Evolutionary conservation across 441 rosid genomes (phyloP).

Genomic region (Aleurites moluccanus): DNA sequence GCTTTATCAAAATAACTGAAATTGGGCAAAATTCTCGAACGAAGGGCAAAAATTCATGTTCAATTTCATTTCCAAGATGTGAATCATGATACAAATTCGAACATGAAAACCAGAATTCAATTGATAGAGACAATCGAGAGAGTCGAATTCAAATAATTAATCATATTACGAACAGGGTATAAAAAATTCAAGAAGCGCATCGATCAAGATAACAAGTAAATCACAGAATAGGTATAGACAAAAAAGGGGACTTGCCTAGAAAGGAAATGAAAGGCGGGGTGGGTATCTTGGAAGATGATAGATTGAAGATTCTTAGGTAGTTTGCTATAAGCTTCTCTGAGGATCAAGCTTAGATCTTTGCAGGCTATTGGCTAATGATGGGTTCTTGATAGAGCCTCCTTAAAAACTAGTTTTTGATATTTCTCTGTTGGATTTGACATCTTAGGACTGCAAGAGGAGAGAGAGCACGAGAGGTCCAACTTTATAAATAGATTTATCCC

Average conservation of each 20-base stretch:
- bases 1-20: neutral
- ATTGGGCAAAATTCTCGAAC: neutral
- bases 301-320: slow-evolving; percentile 66
- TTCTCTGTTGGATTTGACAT: slow-evolving; percentile 51
- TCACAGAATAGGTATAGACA: neutral
- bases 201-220: neutral
- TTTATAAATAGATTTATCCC: neutral
- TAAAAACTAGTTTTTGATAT: slow-evolving; percentile 50
- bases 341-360: slow-evolving; percentile 63
- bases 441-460: neutral
- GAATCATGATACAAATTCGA: neutral
- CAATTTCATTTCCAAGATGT: neutral
- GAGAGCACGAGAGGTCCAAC: no score
- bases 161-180: slow-evolving; percentile 16
- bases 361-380: slow-evolving; percentile 65
- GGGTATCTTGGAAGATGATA: slow-evolving; percentile 58
- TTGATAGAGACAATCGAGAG: no score
- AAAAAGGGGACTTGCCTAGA: slow-evolving; percentile 47
- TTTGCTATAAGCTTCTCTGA: slow-evolving; percentile 47
- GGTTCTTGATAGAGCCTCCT: slow-evolving; percentile 46
- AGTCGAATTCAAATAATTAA: neutral
- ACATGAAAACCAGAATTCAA: neutral
- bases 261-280: slow-evolving; percentile 73
- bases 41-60: neutral
- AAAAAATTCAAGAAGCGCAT: neutral